Conservation (phyloP, 345 rosid species). For the Heritiera fomes region DNA sequence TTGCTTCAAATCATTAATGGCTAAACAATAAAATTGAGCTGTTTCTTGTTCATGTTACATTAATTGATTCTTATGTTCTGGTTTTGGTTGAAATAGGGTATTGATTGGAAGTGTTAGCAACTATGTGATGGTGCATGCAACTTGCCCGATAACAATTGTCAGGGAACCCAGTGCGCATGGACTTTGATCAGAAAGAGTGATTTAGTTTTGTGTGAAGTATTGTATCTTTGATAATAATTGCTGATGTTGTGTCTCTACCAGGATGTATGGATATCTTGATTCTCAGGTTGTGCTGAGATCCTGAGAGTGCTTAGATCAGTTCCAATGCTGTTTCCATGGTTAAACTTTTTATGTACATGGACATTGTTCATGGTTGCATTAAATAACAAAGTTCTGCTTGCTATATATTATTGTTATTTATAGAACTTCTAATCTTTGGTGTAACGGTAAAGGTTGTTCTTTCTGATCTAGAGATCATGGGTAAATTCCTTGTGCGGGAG, state of each 20-base stretch:
- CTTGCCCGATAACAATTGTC: conserved; percentile 63
- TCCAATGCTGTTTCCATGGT: not conserved
- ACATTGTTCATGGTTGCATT: not conserved
- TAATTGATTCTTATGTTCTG: not conserved
- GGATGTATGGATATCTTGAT: not conserved
- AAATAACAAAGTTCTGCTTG: not conserved
- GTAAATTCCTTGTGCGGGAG: too few relatives aligned
- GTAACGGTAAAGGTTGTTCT: too few relatives aligned
- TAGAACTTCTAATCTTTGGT: not conserved
- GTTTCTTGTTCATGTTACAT: not conserved
- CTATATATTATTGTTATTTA: not conserved
- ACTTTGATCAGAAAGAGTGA: not conserved
- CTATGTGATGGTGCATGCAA: conserved; percentile 46
- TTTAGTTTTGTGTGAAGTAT: not conserved
- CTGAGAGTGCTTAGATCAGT: conserved; percentile 1
- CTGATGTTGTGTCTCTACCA: not conserved
- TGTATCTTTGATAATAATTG: conserved; percentile 2
- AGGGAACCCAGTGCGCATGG: conserved; percentile 30
- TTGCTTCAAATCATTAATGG: not conserved
- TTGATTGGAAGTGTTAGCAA: conserved; percentile 62
- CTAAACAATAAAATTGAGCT: not conserved
- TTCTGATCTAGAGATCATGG: too few relatives aligned
- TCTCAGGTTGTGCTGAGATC: conserved; percentile 8
- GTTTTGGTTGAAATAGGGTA: conserved; percentile 40
- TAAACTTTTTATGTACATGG: not conserved